A percentile compares a stretch with the other conserved stretches of the same genome.
Evolutionary conservation across 257 asterid species (phyloP).

Genomic region (Dorcoceras hygrometricum): DNA sequence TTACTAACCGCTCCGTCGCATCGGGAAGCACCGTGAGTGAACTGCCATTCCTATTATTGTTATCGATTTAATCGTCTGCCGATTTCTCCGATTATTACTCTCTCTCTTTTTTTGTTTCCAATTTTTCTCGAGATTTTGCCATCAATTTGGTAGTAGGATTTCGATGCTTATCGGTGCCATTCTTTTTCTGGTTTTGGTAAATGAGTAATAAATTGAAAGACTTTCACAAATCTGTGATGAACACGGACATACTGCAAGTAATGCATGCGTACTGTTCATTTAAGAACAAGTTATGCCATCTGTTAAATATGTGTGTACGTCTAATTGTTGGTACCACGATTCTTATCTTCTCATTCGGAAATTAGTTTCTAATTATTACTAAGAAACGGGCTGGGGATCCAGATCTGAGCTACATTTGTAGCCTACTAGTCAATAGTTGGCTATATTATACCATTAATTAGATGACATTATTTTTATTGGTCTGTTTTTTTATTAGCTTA

Average conservation of each 20-base stretch:
- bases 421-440: neutral
- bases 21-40: constrained; percentile 72
- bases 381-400: neutral
- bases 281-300: no score
- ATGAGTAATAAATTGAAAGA: neutral
- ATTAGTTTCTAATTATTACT: no score
- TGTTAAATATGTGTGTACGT: neutral
- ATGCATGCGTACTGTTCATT: neutral
- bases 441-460: neutral
- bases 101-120: no score
- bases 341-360: no score
- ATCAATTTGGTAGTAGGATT: neutral
- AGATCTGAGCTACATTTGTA: neutral
- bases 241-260: neutral
- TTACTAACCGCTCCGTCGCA: constrained; percentile 51
- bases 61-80: neutral
- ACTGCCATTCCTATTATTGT: neutral
- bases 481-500: no score
- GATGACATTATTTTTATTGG: no score
- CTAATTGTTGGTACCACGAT: no score
- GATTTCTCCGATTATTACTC: neutral
- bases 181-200: neutral
- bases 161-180: neutral
- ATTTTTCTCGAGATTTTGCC: neutral
- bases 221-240: neutral